Evolutionary conservation across 768 basidiomycete species (phyloP).

Genomic region (Amylocystis lapponica): DNA sequence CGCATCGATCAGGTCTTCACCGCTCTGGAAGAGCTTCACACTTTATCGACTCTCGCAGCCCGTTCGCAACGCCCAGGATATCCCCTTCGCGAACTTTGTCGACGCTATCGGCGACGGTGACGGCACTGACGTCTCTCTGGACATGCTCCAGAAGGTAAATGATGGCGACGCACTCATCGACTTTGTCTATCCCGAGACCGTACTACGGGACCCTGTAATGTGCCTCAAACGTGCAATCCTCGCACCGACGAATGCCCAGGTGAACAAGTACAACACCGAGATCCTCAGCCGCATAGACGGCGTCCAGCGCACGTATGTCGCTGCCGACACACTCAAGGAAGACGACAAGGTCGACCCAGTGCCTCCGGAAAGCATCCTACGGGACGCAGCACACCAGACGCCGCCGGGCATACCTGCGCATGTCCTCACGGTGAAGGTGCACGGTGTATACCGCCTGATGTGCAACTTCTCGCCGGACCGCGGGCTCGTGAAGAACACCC

Average conservation of each 20-base stretch:
- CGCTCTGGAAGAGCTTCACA: slow-evolving; percentile 27
- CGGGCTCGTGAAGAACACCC: slow-evolving; percentile 36
- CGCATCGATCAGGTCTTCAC: slow-evolving; percentile 32
- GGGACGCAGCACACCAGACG: slow-evolving; percentile 14
- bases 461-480: slow-evolving; percentile 32
- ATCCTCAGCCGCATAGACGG: slow-evolving; percentile 26
- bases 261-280: slow-evolving; percentile 29
- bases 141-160: slow-evolving; percentile 14
- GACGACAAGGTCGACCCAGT: slow-evolving; percentile 10
- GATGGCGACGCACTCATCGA: slow-evolving; percentile 16
- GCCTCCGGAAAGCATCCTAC: slow-evolving; percentile 16
- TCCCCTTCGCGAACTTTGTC: slow-evolving; percentile 29
- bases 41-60: slow-evolving; percentile 24
- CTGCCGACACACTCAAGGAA: slow-evolving; percentile 21
- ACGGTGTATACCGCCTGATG: slow-evolving; percentile 28
- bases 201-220: slow-evolving; percentile 17
- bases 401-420: slow-evolving; percentile 21
- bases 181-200: slow-evolving; percentile 24
- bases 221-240: slow-evolving; percentile 31
- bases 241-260: slow-evolving; percentile 31
- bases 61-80: slow-evolving; percentile 33
- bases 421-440: slow-evolving; percentile 25
- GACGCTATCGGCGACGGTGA: slow-evolving; percentile 34
- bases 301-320: slow-evolving; percentile 16
- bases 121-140: slow-evolving; percentile 19